Evolutionary conservation across 768 basidiomycete species (phyloP).

Genomic region (Rhizopogon roseolus): DNA sequence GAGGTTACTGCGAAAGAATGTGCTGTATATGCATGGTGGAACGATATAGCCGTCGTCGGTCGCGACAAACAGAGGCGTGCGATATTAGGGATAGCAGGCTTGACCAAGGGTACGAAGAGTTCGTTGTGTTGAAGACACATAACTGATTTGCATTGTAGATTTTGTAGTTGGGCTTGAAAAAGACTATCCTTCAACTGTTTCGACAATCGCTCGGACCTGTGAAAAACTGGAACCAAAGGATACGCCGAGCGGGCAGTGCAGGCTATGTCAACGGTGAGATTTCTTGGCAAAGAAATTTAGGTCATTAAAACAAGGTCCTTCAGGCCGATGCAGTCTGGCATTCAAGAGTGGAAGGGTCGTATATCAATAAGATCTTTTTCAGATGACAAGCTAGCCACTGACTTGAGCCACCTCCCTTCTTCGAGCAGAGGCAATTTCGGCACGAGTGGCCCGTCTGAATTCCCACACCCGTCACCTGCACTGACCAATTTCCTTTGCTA

Average conservation of each 20-base stretch:
- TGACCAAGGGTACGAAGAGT: slow-evolving; percentile 60
- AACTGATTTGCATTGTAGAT: slow-evolving; percentile 34
- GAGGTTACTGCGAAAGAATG: slow-evolving; percentile 81
- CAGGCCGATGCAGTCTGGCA: slow-evolving; percentile 60
- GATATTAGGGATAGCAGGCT: slow-evolving; percentile 53
- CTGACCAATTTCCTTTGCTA: slow-evolving; percentile 52
- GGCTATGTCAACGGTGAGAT: slow-evolving; percentile 60
- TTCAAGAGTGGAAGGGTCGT: slow-evolving; percentile 69
- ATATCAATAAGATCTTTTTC: slow-evolving; percentile 63
- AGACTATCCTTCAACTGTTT: slow-evolving; percentile 85
- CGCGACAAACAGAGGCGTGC: slow-evolving; percentile 40
- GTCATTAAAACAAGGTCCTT: not conserved
- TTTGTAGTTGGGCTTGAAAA: slow-evolving; percentile 78
- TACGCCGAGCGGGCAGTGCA: slow-evolving; percentile 42
- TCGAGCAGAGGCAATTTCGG: not conserved
- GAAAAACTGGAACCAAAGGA: slow-evolving; percentile 71
- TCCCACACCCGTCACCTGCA: slow-evolving; percentile 9
- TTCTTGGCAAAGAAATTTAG: not conserved
- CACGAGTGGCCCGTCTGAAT: not conserved
- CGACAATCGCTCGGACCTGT: slow-evolving; percentile 76
- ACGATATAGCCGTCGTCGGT: slow-evolving; percentile 46
- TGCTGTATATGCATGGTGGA: slow-evolving; percentile 75
- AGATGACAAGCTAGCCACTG: slow-evolving; percentile 12
- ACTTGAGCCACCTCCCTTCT: slow-evolving; percentile 7
- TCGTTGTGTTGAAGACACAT: not conserved